phyloP scores from a whole-genome alignment of 169 alveolate genomes.

The Cystoisospora suis region DNA sequence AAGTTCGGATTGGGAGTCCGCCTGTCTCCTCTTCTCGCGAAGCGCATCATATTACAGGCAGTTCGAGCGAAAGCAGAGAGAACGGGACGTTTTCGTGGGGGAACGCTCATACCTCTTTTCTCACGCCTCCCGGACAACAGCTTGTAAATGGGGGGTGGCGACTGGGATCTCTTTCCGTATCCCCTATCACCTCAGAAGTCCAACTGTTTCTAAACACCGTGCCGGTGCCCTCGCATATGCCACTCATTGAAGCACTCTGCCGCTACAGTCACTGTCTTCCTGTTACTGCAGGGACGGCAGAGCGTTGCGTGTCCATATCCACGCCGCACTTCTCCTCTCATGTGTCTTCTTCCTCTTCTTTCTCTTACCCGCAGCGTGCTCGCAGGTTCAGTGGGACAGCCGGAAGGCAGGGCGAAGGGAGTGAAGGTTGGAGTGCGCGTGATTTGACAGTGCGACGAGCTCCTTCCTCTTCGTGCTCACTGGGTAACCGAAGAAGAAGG shows the following conservation, averaged over 20 bases:
- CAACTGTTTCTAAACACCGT: constrained; percentile 45
- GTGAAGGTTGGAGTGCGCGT: not conserved
- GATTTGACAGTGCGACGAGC: not conserved
- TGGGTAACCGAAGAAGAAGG: too few species aligned
- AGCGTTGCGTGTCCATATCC: too few species aligned
- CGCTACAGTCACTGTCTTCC: constrained; percentile 47
- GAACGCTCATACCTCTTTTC: not conserved
- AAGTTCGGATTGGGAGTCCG: too few species aligned
- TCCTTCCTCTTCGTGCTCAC: too few species aligned
- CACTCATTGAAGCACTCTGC: constrained; percentile 61
- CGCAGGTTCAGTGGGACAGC: not conserved
- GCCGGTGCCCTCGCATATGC: constrained; percentile 59
- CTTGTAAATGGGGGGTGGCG: not conserved
- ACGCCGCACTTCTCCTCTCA: not conserved
- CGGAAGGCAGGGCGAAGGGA: not conserved
- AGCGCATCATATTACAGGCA: not conserved
- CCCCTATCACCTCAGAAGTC: too few species aligned
- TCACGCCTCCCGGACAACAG: too few species aligned
- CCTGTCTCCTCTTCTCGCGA: not conserved
- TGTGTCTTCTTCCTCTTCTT: not conserved
- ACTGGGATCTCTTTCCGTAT: not conserved
- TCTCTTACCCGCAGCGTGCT: not conserved
- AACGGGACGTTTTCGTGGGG: not conserved
- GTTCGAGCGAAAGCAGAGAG: not conserved
- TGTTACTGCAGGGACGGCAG: too few species aligned